A percentile compares a stretch with the other conserved stretches of the same genome.
phyloP scores from a whole-genome alignment of 225 moss, liverwort and hornwort species.

The Climacium dendroides region DNA sequence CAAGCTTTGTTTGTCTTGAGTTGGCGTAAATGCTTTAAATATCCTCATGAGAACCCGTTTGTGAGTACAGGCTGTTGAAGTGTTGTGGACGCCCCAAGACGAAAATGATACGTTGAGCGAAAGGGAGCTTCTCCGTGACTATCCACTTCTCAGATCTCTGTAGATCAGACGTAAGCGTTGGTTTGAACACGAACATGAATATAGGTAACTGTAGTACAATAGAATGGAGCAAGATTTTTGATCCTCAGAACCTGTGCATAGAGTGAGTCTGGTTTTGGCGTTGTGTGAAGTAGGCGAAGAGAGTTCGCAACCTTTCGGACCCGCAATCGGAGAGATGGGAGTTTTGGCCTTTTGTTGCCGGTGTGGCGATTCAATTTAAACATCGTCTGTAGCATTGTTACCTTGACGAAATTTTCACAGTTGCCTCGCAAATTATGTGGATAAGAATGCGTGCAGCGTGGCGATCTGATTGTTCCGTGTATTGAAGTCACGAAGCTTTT shows the following conservation, averaged over 20 bases:
- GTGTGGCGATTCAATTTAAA: neutral
- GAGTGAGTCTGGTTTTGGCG: constrained; percentile 2
- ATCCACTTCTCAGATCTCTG: constrained; percentile 74
- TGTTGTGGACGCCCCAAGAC: constrained; percentile 88
- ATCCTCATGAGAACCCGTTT: neutral
- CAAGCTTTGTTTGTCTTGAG: neutral
- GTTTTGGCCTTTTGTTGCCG: neutral
- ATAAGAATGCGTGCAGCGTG: neutral
- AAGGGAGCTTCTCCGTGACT: constrained; percentile 73
- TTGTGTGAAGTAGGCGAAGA: neutral
- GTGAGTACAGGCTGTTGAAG: constrained; percentile 65
- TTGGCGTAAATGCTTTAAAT: neutral
- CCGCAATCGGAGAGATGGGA: neutral
- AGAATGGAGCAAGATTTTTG: neutral
- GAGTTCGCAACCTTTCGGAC: neutral
- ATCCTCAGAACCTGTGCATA: constrained; percentile 2
- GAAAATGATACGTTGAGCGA: constrained; percentile 72
- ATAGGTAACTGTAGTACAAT: neutral
- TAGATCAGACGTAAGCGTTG: neutral
- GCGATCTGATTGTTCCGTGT: neutral
- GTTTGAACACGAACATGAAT: neutral
- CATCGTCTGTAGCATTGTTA: neutral
- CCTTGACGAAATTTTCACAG: neutral
- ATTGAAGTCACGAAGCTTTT: neutral
- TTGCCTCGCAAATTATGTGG: neutral